Conservation (phyloP, 495 filamentous ascomycete genomes). For the Tuber aestivum region DNA sequence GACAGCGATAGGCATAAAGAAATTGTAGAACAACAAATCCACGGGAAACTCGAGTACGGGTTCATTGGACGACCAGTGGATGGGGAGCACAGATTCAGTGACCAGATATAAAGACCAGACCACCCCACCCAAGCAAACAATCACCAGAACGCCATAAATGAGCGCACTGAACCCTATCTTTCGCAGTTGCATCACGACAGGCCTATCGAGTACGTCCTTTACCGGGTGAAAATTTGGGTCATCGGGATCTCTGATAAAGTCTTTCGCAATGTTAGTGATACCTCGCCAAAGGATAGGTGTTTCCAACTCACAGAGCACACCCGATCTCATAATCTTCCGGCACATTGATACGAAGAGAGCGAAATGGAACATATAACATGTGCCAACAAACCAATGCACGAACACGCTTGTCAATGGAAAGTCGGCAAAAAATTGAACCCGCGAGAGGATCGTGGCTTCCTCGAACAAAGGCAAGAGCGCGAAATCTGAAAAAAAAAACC, state of each 20-base stretch:
- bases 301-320: constrained; percentile 71
- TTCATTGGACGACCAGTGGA: constrained; percentile 84
- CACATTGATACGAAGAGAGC: constrained; percentile 99
- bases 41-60: constrained; percentile 91
- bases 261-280: constrained; percentile 46
- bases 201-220: constrained; percentile 90
- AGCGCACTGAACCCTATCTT: constrained; percentile 95
- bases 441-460: constrained; percentile 64
- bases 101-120: constrained; percentile 78
- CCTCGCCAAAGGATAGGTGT: background rate
- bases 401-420: constrained; percentile 84
- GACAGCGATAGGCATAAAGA: constrained; percentile 79
- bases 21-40: constrained; percentile 93
- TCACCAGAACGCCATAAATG: constrained; percentile 88
- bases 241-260: constrained; percentile 98
- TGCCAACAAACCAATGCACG: constrained; percentile 97
- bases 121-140: constrained; percentile 88
- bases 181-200: constrained; percentile 82
- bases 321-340: constrained; percentile 88
- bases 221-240: constrained; percentile 98
- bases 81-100: constrained; percentile 65
- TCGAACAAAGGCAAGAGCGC: constrained; percentile 86
- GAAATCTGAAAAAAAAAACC: constrained; percentile 52
- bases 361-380: constrained; percentile 99
- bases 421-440: constrained; percentile 65